Base-by-base conservation (phyloP, 352 stramenopile species). In the Globisporangium megalacanthum region DNA sequence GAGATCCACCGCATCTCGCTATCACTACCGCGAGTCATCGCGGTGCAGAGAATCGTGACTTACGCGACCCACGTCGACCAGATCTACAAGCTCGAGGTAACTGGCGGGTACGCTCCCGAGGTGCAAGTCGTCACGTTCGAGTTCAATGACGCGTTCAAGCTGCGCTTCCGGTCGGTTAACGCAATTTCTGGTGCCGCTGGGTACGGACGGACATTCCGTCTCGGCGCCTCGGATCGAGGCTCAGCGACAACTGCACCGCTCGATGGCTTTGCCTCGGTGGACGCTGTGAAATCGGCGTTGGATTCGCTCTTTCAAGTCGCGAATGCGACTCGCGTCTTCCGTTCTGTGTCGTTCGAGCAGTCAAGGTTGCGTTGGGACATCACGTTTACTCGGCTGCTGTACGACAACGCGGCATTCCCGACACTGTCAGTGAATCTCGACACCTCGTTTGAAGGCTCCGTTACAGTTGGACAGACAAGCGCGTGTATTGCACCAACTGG, bases 1-100 rank as follows among this genome's bases (percentile, higher is more conserved):
- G 83, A 92, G 45, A 79, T 89, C 37, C 83, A 92, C 22, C 56
- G 76, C 19, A 79, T 92, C 20, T 52, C 64, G 14, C 57, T 89
- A 6, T 45, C 37, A 1, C 74, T 89, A 35, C 65, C 73, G 4
- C 77, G 66, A 3, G 71, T 83, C 10, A 86, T 70, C 19, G 83
- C 83, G 61, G 70, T 92, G 19, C 83, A 92, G 57, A 68, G 69
- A 7, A 73, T 92, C 22, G 67, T 73, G 46, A 88, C 79, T 4
- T 83, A 70, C 29, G 57, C 75, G 7, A 67, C 71, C 15, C 83
- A 90, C 33, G 61, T 85, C 14, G 77, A 92, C 33, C 83, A 89
- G 20, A 58, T 85, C 4, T 65, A 72, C 13, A 58, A 50, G 0
- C 31, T 92, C 11, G 48, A 64, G 15, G 54, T 89, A 5, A 75